Evolutionary conservation across 2,329 filamentous ascomycete species (phyloP), one percentile per base, ranked within the genome.

Genomic region (Ceratocystis cacaofunesta): DNA sequence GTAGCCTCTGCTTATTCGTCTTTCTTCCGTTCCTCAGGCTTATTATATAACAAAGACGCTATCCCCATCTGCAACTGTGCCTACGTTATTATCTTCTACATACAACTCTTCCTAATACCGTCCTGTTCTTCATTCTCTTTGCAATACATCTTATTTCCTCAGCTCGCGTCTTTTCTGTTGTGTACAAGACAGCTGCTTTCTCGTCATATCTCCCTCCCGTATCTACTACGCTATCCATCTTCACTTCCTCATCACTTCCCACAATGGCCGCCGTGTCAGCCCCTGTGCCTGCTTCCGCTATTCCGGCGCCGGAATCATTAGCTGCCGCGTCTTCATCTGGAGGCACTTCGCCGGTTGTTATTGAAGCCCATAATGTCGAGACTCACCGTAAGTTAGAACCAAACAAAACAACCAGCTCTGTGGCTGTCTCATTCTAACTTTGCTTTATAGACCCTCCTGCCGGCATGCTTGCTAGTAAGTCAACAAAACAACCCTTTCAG

Each of bases 331-430:
- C 66, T 43, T 12, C 41, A 28, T 41, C 58, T n/a, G 60, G 43
- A 19, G 32, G 19, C 12, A 4, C 64, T 30, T 55, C 71, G 70
- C 82, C 81, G 61, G 85, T 88, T 71, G 87, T 91, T 71, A 80
- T 81, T 68, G 88, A 91, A 79, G 87, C 88, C 72, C 87, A 90
- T 75, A 77, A 85, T 73, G 87, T 90, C 70, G 85, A 89, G 75
- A 91, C 87, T 22, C 90, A 79, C 72, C 82, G 84, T 86, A 76
- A 80, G 83, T 67, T 10, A 6, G 15, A 5, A 5, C 28, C 48
- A 5, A 12, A 15, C 19, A 5, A 17, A 15, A 50, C 5, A 57
- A 15, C 62, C 3, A 36, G 22, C 55, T 22, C 28, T 55, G 30
- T 17, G 12, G 0, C 3, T 52, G 15, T 58, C 19, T 65, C 2